Evolutionary conservation across 2,329 filamentous ascomycete genomes (phyloP).

Genomic region (Pseudocercospora musae): DNA sequence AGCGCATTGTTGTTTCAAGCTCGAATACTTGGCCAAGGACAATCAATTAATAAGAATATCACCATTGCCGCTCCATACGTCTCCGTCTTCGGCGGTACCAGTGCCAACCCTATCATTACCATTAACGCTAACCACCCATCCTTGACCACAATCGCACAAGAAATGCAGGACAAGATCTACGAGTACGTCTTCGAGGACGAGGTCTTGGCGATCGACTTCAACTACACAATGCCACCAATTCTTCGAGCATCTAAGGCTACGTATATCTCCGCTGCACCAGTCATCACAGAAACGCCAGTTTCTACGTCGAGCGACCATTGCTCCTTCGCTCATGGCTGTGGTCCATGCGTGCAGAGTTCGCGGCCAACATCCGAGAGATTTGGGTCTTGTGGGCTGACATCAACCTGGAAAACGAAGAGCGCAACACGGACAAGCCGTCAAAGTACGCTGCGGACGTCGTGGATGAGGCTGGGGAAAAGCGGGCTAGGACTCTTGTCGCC

Average conservation of each 20-base stretch:
- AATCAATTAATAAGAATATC: too few species aligned
- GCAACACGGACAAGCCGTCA: neutral
- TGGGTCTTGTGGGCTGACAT: neutral
- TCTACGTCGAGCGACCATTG: neutral
- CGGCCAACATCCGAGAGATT: neutral
- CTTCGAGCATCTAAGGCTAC: neutral
- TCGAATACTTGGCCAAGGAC: too few species aligned
- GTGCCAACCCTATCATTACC: too few species aligned
- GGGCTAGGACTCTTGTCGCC: neutral
- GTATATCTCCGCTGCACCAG: neutral
- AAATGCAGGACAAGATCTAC: constrained; percentile 19
- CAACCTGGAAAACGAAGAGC: neutral
- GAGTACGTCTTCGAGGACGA: constrained; percentile 9
- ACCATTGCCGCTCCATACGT: too few species aligned
- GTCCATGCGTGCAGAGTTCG: neutral
- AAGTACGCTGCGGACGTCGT: neutral
- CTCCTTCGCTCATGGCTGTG: neutral
- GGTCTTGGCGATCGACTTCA: neutral
- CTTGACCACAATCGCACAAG: constrained; percentile 18
- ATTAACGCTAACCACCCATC: neutral
- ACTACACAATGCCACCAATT: neutral
- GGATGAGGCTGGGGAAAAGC: neutral
- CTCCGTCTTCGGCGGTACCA: too few species aligned
- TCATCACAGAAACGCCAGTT: neutral
- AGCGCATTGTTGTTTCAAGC: too few species aligned